phyloP scores from a whole-genome alignment of 2,329 filamentous ascomycete genomes.

The Triangularia setosa region DNA sequence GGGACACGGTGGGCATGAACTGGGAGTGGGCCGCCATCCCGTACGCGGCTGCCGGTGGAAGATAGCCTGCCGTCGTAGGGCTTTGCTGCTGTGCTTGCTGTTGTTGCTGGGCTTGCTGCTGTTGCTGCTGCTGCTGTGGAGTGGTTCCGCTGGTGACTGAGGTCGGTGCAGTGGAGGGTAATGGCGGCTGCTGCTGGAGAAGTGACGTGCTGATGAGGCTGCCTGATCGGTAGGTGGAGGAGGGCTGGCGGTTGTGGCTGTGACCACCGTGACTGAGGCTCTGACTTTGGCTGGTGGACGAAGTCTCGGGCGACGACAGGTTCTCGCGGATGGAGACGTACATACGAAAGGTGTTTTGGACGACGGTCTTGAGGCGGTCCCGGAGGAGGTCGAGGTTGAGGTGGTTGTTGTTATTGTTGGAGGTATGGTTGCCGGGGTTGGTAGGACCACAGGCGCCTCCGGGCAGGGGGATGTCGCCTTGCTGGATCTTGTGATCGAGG shows the following conservation, averaged over 20 bases:
- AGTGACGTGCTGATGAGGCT: not conserved
- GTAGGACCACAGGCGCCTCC: conserved; percentile 14
- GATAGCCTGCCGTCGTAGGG: not conserved
- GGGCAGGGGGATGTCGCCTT: conserved; percentile 22
- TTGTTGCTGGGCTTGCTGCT: not conserved
- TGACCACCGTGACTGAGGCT: not conserved
- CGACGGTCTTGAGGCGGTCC: conserved; percentile 21
- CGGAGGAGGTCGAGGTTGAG: conserved; percentile 15
- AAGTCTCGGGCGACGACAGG: conserved; percentile 19
- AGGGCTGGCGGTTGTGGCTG: not conserved
- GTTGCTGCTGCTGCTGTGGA: not conserved
- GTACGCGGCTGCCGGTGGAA: not conserved
- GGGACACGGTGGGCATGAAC: not conserved
- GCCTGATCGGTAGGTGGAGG: not conserved
- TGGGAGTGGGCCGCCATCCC: not conserved
- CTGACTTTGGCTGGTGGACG: conserved; percentile 21
- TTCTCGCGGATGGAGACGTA: conserved; percentile 22
- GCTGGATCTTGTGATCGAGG: conserved; percentile 25
- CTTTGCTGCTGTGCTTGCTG: not conserved
- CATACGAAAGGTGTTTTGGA: conserved; percentile 24
- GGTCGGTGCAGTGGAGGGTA: conserved; percentile 4
- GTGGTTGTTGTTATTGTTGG: too few relatives aligned
- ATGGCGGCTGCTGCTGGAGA: conserved; percentile 1
- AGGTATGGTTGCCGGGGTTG: not conserved
- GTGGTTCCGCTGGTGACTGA: not conserved